Evolutionary conservation across 768 basidiomycete species (phyloP), one percentile per base, ranked within the genome.

Genomic region (Lentinula raphanica): DNA sequence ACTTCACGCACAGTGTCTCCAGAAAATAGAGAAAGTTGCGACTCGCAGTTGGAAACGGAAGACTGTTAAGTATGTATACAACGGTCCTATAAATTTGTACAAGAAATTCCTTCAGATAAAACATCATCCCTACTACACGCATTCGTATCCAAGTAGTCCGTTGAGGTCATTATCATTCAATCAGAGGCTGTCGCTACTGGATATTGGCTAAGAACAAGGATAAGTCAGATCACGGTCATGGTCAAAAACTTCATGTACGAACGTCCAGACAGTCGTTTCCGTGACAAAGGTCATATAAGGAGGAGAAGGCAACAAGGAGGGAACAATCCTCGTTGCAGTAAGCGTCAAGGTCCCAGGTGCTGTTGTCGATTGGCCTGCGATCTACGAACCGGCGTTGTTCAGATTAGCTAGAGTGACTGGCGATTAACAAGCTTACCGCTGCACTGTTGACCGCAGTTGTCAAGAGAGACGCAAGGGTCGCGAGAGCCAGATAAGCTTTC

Each of bases 301-400:
- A n/a, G 50, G 50, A 3, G 31, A 25, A 6, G 50, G 50, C 31
- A 53, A 35, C 32, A 53, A 13, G 11, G 50, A 53, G 12, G 50
- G 50, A 53, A 53, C 31, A 25, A 53, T 21, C 38, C 27, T 53
- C 29, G 50, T 53, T 15, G 50, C 50, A 38, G 50, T 53, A 8
- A 53, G 50, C 21, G 50, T 53, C 25, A 35, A 21, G 9, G 36
- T 39, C 13, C 50, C 50, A 36, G 50, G 31, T 11, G 21, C 21
- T 17, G 50, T 53, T 5, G 31, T 28, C 21, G 50, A 31, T 36
- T 31, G 4, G 6, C 13, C 50, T 23, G 31, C 23, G 12, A 53
- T 53, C 36, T 35, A 15, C 11, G 32, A 32, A 19, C 50, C 29
- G 31, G 5, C 38, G 12, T 1, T 29, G 29, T 31, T 31, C 1